Evolutionary conservation across 2,329 filamentous ascomycete genomes (phyloP).

Genomic region (Colletotrichum euphorbiae): DNA sequence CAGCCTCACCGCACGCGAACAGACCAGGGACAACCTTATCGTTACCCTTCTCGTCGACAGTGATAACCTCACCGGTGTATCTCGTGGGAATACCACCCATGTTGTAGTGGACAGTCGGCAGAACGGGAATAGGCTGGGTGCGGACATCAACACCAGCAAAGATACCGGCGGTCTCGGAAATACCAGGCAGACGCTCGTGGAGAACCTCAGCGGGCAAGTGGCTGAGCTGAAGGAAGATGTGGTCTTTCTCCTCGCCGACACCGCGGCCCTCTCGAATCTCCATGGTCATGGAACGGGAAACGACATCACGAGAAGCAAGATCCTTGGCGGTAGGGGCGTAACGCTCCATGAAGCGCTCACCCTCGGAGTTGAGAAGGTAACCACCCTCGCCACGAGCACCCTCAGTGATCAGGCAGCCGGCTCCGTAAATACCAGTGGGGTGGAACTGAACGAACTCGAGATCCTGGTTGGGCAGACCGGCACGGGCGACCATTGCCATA

Average conservation of each 20-base stretch:
- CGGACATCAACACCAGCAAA: slow-evolving; percentile 97
- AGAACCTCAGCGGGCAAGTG: slow-evolving; percentile 93
- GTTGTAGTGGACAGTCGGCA: slow-evolving; percentile 99
- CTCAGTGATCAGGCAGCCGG: slow-evolving; percentile 97
- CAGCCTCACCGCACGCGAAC: slow-evolving; percentile 96
- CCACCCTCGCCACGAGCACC: slow-evolving; percentile 98
- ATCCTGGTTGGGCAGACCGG: slow-evolving; percentile 98
- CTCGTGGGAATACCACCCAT: slow-evolving; percentile 99
- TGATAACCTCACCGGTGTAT: slow-evolving; percentile 96
- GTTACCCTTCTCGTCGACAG: slow-evolving; percentile 84
- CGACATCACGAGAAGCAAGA: slow-evolving; percentile 94
- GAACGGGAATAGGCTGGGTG: slow-evolving; percentile 95
- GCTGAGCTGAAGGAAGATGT: slow-evolving; percentile 98
- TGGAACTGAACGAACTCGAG: slow-evolving; percentile 99
- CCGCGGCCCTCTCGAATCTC: slow-evolving; percentile 98
- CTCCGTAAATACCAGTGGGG: slow-evolving; percentile 98
- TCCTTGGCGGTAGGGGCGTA: slow-evolving; percentile 99
- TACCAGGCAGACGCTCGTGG: slow-evolving; percentile 96
- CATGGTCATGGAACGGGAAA: slow-evolving; percentile 97
- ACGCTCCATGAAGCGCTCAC: slow-evolving; percentile 99
- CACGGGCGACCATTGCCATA: slow-evolving; percentile 99
- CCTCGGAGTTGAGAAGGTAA: slow-evolving; percentile 96
- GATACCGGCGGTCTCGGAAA: slow-evolving; percentile 97
- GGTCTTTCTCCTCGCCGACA: slow-evolving; percentile 96
- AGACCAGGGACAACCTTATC: slow-evolving; percentile 95